These are phyloP conservation scores for Ephemerocybe angulata DNA, from an alignment of 768 basidiomycete species.

Conservation along the genomic window DNA sequence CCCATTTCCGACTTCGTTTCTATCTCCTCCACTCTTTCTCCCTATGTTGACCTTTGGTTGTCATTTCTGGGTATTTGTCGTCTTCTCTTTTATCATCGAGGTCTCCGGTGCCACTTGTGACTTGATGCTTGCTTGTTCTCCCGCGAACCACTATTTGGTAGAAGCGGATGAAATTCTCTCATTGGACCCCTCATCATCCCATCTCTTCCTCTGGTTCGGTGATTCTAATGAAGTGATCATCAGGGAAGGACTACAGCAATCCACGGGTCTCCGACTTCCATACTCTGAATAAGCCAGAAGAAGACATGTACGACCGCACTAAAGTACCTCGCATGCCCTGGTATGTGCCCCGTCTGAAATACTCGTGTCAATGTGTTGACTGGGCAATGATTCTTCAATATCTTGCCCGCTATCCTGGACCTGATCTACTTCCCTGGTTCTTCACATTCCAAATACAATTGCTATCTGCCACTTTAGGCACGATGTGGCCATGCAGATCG, in stretches of 20 bases:
- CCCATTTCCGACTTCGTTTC: not conserved
- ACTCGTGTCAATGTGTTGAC: too few relatives aligned
- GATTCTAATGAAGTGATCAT: too few relatives aligned
- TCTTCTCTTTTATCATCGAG: not conserved
- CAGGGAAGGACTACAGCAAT: slow-evolving; percentile 95
- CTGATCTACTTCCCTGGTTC: not conserved
- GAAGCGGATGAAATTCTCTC: too few relatives aligned
- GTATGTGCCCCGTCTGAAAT: slow-evolving; percentile 41
- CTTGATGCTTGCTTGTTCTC: not conserved
- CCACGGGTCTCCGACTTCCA: slow-evolving; percentile 85
- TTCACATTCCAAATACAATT: slow-evolving; percentile 22
- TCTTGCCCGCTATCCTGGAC: not conserved
- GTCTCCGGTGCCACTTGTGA: not conserved
- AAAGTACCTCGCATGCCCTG: slow-evolving; percentile 96
- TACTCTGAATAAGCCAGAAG: slow-evolving; percentile 80
- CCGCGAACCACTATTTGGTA: slow-evolving; percentile 1
- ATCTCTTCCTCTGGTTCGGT: too few relatives aligned
- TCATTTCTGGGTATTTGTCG: not conserved
- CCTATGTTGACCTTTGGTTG: not conserved
- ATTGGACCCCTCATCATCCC: too few relatives aligned
- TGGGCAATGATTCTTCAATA: too few relatives aligned
- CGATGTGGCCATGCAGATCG: slow-evolving; percentile 92
- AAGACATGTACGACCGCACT: slow-evolving; percentile 91
- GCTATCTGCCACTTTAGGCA: slow-evolving; percentile 49
- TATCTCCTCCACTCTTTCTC: not conserved